Evolutionary conservation across 331 rosid genomes (phyloP).

Genomic region (Pyracantha coccinea): DNA sequence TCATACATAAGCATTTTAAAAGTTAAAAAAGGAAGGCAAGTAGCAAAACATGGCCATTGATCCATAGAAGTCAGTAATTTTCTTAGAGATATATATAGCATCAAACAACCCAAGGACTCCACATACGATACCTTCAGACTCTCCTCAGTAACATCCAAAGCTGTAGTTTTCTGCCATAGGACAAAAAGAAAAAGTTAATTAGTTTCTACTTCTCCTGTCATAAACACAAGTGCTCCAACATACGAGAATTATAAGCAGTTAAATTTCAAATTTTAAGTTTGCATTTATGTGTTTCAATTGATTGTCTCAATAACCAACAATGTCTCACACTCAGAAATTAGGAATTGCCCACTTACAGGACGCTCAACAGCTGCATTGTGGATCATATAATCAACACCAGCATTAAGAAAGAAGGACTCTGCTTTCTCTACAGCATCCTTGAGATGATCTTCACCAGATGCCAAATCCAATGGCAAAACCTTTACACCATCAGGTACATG

Average conservation of each 20-base stretch:
- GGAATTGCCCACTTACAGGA: slow-evolving; percentile 60
- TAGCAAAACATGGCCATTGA: background rate
- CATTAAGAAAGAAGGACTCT: slow-evolving; percentile 57
- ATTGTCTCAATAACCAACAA: background rate
- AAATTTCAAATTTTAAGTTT: background rate
- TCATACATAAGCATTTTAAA: background rate
- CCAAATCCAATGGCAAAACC: slow-evolving; percentile 71
- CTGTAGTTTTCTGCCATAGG: slow-evolving; percentile 65
- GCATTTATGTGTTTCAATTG: background rate
- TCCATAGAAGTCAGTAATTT: background rate
- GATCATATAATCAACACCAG: slow-evolving; percentile 87
- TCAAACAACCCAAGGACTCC: background rate
- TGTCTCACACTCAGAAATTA: slow-evolving; percentile 12
- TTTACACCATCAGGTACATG: slow-evolving; percentile 65
- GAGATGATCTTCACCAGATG: slow-evolving; percentile 77
- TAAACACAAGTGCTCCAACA: too few relatives aligned
- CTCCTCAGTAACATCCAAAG: slow-evolving; percentile 76
- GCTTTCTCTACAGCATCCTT: slow-evolving; percentile 64
- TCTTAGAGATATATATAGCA: slow-evolving; percentile 7
- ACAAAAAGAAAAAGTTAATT: background rate
- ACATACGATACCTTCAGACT: slow-evolving; percentile 60
- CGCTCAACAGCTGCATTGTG: slow-evolving; percentile 97
- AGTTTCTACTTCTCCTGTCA: too few relatives aligned
- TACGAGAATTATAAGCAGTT: background rate
- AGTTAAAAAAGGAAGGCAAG: background rate